These are phyloP conservation scores for Phytophthora meadii DNA, from an alignment of 352 stramenopile genomes.

Conservation along the genomic window DNA sequence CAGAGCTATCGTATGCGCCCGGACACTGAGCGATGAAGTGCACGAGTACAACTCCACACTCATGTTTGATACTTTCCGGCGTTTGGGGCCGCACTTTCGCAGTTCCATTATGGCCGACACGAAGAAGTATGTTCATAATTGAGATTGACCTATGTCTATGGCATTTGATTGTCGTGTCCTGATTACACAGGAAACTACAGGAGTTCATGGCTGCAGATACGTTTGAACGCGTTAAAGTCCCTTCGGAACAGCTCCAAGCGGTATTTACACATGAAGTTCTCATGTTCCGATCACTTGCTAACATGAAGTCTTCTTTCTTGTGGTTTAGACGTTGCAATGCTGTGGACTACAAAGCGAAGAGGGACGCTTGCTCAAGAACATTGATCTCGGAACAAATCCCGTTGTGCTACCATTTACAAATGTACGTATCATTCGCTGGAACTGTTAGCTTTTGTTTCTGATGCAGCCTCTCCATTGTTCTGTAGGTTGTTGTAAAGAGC, in stretches of 20 bases:
- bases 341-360: slow-evolving; percentile 67
- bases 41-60: slow-evolving; percentile 76
- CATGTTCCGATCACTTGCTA: not conserved
- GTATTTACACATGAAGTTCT: slow-evolving; percentile 23
- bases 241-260: slow-evolving; percentile 47
- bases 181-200: slow-evolving; percentile 60
- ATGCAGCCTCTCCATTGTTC: not conserved
- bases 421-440: slow-evolving; percentile 22
- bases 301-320: not conserved
- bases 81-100: slow-evolving; percentile 66
- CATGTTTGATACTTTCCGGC: slow-evolving; percentile 73
- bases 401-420: slow-evolving; percentile 74
- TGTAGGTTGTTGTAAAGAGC: slow-evolving; percentile 66
- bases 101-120: slow-evolving; percentile 64
- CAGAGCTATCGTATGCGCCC: slow-evolving; percentile 61
- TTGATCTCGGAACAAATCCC: slow-evolving; percentile 50
- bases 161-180: not conserved
- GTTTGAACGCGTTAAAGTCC: slow-evolving; percentile 65
- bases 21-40: slow-evolving; percentile 73
- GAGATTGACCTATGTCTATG: not conserved
- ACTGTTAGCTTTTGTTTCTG: not conserved
- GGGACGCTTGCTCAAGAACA: slow-evolving; percentile 63
- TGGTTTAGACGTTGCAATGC: slow-evolving; percentile 45
- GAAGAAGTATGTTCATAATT: slow-evolving; percentile 51
- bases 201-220: slow-evolving; percentile 74